Base-by-base conservation (phyloP, 192 early-diverging fungal genomes). In the Glomus cerebriforme region DNA sequence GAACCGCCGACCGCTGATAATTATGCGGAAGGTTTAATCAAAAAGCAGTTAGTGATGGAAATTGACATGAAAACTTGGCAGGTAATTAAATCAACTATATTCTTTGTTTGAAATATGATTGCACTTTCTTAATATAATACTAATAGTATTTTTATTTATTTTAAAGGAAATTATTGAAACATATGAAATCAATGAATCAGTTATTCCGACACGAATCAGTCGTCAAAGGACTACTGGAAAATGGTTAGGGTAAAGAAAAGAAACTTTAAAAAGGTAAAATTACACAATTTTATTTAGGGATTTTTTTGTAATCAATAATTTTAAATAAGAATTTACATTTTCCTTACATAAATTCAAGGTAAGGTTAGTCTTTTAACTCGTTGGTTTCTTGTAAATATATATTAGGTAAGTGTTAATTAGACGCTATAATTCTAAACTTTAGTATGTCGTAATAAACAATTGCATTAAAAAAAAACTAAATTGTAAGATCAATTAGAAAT, bases 11-110 rank as follows among this genome's bases (percentile, higher is more conserved):
- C 91, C n/a, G 81, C 87, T 8, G 90, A 92, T 22, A 90, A 94
- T 76, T 88, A 92, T n/a, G 82, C 84, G 34, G 71, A 82, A 7
- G 90, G 92, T n/a, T 74, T 93, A 17, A 80, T 85, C 15, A 94
- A 95, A 79, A 91, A 92, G 81, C 95, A 96, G 79, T 85, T 93
- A 76, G 90, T 96, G 9, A 91, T 96, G 82, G 86, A 90, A 49
- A 83, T 95, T 29, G 91, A 92, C 77, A 87, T 90, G 76, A 49
- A 82, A 1, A 88, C 85, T 2, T 96, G 94, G 93, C 85, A 88
- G 77, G 90, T 90, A 82, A 83, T 43, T 60, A 19, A 37, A 15
- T 43, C 29, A 43, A 47, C 19, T n/a, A 12, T 9, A 27, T 29
- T 39, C 3, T 39, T 29, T 81, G 17, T 24, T 43, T 9, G 62